Evolutionary conservation across 2,329 filamentous ascomycete species (phyloP).

Genomic region (Zymoseptoria brevis): DNA sequence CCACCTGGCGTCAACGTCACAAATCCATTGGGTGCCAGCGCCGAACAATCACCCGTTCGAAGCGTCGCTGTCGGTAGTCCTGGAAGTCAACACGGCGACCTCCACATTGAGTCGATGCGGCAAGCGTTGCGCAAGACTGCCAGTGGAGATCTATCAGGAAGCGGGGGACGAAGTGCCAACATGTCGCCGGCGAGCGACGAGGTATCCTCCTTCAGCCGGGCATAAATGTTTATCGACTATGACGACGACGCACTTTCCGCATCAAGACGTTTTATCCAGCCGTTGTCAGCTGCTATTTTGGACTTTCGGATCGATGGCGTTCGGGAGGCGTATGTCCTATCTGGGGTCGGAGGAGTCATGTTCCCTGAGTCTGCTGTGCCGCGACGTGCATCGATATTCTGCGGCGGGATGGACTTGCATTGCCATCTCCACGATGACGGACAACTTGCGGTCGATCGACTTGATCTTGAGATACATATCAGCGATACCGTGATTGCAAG

Average conservation of each 20-base stretch:
- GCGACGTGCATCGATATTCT: too few species aligned
- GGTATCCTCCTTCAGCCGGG: background rate
- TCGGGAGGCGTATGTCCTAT: too few species aligned
- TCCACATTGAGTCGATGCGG: slow-evolving; percentile 89
- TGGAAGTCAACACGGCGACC: slow-evolving; percentile 50
- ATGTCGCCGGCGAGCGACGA: slow-evolving; percentile 23
- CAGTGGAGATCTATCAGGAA: slow-evolving; percentile 60
- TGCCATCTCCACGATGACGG: too few species aligned
- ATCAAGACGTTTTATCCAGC: too few species aligned
- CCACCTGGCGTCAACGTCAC: slow-evolving; percentile 43
- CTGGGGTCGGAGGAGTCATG: too few species aligned
- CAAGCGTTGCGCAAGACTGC: slow-evolving; percentile 79
- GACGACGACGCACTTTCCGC: too few species aligned
- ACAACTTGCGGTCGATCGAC: too few species aligned
- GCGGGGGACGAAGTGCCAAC: slow-evolving; percentile 31
- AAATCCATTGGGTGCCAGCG: slow-evolving; percentile 6
- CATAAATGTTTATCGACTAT: background rate
- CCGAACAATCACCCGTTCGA: slow-evolving; percentile 15
- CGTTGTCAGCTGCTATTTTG: background rate
- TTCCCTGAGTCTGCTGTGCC: too few species aligned
- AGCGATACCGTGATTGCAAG: too few species aligned
- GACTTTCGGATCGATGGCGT: background rate
- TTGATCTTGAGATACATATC: too few species aligned
- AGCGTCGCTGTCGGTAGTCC: slow-evolving; percentile 13
- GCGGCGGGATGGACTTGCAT: too few species aligned